Conservation (phyloP, 2,329 filamentous ascomycete genomes). For the Elsinoe australis region DNA sequence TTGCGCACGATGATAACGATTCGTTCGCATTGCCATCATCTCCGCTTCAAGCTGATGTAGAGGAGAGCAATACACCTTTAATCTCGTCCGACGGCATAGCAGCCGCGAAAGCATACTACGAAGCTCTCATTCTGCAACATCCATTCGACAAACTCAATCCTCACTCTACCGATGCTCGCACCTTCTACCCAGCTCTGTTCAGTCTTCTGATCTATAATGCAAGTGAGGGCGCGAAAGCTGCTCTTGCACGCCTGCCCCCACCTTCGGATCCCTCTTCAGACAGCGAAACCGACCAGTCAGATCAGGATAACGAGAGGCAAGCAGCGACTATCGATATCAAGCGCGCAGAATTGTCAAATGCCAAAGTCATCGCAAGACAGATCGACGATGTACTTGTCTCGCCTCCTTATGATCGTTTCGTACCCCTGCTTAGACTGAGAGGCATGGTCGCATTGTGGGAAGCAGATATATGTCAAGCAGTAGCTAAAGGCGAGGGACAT, state of each 20-base stretch:
- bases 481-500: not conserved
- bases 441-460: constrained; percentile 70
- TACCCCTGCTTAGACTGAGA: constrained; percentile 60
- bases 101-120: constrained; percentile 62
- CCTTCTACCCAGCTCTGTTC: constrained; percentile 77
- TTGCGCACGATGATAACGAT: constrained; percentile 1
- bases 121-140: constrained; percentile 68
- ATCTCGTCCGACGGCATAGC: constrained; percentile 44
- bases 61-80: constrained; percentile 20
- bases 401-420: constrained; percentile 61
- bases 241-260: constrained; percentile 33
- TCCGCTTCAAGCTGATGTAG: constrained; percentile 21
- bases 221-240: constrained; percentile 50
- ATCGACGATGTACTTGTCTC: constrained; percentile 65
- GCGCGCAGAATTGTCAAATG: constrained; percentile 45
- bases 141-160: constrained; percentile 59
- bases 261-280: not conserved
- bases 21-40: too few species aligned
- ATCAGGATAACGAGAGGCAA: constrained; percentile 19
- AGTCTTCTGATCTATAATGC: constrained; percentile 72
- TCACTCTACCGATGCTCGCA: constrained; percentile 54
- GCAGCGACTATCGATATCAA: constrained; percentile 16
- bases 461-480: constrained; percentile 51
- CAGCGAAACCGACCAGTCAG: constrained; percentile 17
- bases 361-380: constrained; percentile 56